Evolutionary conservation across 768 basidiomycete genomes (phyloP), one percentile per base, ranked within the genome.

Genomic region (Nidularia pulvinata): DNA sequence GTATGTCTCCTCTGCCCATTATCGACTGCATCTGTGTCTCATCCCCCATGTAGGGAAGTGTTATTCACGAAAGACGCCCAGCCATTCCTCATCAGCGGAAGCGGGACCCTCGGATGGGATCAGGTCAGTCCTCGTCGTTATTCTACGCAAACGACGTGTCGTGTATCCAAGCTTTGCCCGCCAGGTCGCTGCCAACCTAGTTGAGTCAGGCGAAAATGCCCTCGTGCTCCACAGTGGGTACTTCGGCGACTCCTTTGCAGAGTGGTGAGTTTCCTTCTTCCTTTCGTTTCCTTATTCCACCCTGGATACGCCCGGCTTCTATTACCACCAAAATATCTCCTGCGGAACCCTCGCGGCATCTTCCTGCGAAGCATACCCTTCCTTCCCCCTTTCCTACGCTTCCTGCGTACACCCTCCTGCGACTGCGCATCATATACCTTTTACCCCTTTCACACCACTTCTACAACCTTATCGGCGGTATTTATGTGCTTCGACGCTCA

Each of bases 51-150:
- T 50, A 88, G 91, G 56, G 75, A 91, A 51, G 86, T 98, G 6
- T 71, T 98, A 19, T 86, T 85, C 65, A 88, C 96, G 33, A 80
- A 84, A 51, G 73, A 77, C 22, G 91, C 81, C 0, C 97, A 98
- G 64, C 93, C 94, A 0, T 94, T 99, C 78, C 72, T 99, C 61
- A 89, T 98, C 57, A 87, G 95, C 30, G 97, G 97, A 1, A 91
- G 88, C 51, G 97, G 97, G 13, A 98, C 97, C 2, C 79, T 99
- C 34, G 97, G 97, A 32, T 98, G 95, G 95, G 95, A 98, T 68
- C 90, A 93, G 82, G 91, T 81, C 44, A 30, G 25, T 30, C 2
- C 25, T 1, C 25, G 25, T 30, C 3, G 2, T 30, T 30, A 30
- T 30, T 30, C 25, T 30, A 30, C 25, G 4, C 25, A 30, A 30